Evolutionary conservation across 2,329 filamentous ascomycete species (phyloP).

Genomic region (Xylaria sp.): DNA sequence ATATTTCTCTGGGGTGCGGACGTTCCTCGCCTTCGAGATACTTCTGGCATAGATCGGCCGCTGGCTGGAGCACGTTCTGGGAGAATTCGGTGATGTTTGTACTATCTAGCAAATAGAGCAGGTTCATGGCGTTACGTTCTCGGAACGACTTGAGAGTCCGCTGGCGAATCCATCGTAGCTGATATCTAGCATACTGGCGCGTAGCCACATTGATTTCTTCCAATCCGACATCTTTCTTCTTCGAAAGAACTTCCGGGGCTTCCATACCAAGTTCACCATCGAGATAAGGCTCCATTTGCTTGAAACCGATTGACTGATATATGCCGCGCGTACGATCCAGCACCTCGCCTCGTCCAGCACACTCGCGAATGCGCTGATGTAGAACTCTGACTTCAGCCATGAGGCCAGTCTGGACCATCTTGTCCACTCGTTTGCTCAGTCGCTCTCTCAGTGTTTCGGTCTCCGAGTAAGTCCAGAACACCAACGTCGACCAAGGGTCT

Average conservation of each 20-base stretch:
- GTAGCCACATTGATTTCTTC: slow-evolving; percentile 78
- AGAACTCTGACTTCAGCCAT: slow-evolving; percentile 46
- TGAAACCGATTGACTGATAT: slow-evolving; percentile 96
- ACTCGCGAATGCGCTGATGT: slow-evolving; percentile 36
- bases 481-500: slow-evolving; percentile 51
- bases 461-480: slow-evolving; percentile 85
- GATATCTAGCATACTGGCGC: slow-evolving; percentile 78
- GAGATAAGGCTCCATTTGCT: slow-evolving; percentile 76
- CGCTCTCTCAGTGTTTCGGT: slow-evolving; percentile 62
- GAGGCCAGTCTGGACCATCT: slow-evolving; percentile 64
- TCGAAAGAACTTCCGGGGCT: slow-evolving; percentile 41
- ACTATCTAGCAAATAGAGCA: slow-evolving; percentile 75
- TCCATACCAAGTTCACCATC: slow-evolving; percentile 36
- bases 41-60: slow-evolving; percentile 52
- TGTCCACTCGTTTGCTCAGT: slow-evolving; percentile 72
- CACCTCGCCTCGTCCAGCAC: slow-evolving; percentile 39
- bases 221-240: slow-evolving; percentile 54
- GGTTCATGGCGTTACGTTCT: slow-evolving; percentile 48
- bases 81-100: slow-evolving; percentile 61
- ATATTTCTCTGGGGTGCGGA: slow-evolving; percentile 46
- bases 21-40: slow-evolving; percentile 58
- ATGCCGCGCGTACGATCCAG: slow-evolving; percentile 78
- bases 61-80: slow-evolving; percentile 59
- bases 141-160: slow-evolving; percentile 69
- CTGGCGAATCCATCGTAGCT: slow-evolving; percentile 79